Evolutionary conservation across 2,329 filamentous ascomycete species (phyloP).

Genomic region (Zelopaecilomyces penicillatus): DNA sequence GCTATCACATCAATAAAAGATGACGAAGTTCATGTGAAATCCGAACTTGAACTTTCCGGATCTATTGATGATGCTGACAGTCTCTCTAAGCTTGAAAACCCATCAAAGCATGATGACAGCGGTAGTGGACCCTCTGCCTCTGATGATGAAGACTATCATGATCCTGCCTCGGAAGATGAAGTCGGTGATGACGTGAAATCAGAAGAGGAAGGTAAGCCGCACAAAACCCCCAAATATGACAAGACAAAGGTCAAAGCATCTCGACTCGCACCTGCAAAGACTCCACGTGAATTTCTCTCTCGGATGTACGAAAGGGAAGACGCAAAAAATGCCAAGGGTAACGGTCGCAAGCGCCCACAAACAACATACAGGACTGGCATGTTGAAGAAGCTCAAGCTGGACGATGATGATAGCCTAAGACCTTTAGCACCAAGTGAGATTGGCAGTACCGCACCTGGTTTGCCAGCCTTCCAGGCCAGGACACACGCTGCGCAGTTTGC

Average conservation of each 20-base stretch:
- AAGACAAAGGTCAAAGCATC: background rate
- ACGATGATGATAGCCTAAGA: background rate
- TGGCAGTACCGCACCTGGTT: background rate
- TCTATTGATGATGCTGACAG: too few relatives aligned
- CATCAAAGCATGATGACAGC: too few relatives aligned
- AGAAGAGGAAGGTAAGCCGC: too few relatives aligned
- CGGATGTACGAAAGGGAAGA: conserved; percentile 3
- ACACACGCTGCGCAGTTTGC: conserved; percentile 6
- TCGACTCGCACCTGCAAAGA: background rate
- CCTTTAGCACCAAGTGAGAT: background rate
- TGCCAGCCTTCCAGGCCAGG: conserved; percentile 1
- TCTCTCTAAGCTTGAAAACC: too few relatives aligned
- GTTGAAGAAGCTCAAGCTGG: background rate
- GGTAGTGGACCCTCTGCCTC: too few relatives aligned
- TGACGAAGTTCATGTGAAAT: too few relatives aligned
- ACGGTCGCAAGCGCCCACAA: background rate
- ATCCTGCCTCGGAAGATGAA: too few relatives aligned
- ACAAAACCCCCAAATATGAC: too few relatives aligned
- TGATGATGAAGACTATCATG: too few relatives aligned
- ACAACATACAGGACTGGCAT: background rate
- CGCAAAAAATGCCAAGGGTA: background rate
- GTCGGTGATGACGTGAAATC: too few relatives aligned
- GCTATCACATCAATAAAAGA: too few relatives aligned
- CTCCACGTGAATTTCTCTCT: conserved; percentile 3
- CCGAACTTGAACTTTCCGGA: too few relatives aligned